Percentiles rank a stretch among this genome's conserved stretches.
phyloP scores from a whole-genome alignment of 2,329 filamentous ascomycete genomes.

The Tolypocladium paradoxum region DNA sequence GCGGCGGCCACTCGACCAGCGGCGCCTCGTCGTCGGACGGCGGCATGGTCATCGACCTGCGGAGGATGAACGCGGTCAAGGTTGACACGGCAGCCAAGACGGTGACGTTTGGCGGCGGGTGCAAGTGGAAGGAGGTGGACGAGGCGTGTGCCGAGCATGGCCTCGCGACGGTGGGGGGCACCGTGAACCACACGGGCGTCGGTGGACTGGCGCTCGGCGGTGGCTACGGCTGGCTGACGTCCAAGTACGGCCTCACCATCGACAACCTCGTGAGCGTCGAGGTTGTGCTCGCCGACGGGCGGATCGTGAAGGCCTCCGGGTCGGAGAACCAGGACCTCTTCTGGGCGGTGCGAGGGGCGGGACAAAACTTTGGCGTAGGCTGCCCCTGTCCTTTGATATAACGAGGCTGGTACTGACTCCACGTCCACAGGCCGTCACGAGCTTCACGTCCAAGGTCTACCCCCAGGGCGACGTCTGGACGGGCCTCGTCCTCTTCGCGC shows the following conservation, averaged over 20 bases:
- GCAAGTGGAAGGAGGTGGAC: slow-evolving; percentile 44
- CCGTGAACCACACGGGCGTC: slow-evolving; percentile 52
- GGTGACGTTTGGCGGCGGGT: slow-evolving; percentile 39
- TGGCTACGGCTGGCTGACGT: slow-evolving; percentile 46
- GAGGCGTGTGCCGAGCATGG: slow-evolving; percentile 34
- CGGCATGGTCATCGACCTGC: slow-evolving; percentile 45
- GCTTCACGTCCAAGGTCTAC: slow-evolving; percentile 22
- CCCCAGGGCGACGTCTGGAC: slow-evolving; percentile 20
- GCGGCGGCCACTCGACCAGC: slow-evolving; percentile 45
- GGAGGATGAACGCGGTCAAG: slow-evolving; percentile 35
- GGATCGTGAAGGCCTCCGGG: slow-evolving; percentile 26
- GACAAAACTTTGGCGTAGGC: slow-evolving; percentile 29
- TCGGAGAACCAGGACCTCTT: slow-evolving; percentile 31
- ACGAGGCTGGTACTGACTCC: background rate
- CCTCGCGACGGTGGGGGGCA: slow-evolving; percentile 50
- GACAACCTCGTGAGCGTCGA: slow-evolving; percentile 28
- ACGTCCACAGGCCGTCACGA: slow-evolving; percentile 16
- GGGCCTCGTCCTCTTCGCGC: slow-evolving; percentile 15
- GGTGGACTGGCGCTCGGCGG: slow-evolving; percentile 48
- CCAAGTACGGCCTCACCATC: slow-evolving; percentile 38
- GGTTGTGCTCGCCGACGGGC: slow-evolving; percentile 28
- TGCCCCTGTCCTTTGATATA: background rate
- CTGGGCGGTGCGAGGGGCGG: slow-evolving; percentile 30
- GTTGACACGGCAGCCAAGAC: slow-evolving; percentile 34
- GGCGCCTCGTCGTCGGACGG: slow-evolving; percentile 36